Conservation (phyloP, 2,329 filamentous ascomycete genomes). For the Colletotrichum sp. region DNA sequence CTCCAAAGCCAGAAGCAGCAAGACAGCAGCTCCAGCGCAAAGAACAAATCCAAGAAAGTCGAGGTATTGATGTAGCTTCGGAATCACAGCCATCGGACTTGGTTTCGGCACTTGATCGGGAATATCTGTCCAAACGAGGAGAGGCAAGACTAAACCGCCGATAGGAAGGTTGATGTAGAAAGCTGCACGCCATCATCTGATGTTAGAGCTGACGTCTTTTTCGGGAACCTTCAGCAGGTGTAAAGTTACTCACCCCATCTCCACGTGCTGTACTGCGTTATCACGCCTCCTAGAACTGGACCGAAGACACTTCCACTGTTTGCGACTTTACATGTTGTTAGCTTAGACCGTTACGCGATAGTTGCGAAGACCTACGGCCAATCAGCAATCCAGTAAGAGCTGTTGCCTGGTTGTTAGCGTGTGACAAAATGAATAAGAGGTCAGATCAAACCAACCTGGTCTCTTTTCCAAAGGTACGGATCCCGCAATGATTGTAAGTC, state of each 20-base stretch:
- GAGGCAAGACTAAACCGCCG: conserved; percentile 34
- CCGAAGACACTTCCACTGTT: conserved; percentile 47
- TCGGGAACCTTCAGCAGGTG: not conserved
- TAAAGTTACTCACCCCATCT: conserved; percentile 39
- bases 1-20: conserved; percentile 37
- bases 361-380: not conserved
- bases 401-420: not conserved
- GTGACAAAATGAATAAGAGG: not conserved
- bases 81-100: conserved; percentile 33
- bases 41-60: conserved; percentile 24
- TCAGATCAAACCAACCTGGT: conserved; percentile 26
- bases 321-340: conserved; percentile 25
- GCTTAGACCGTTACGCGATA: not conserved
- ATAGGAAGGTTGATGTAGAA: conserved; percentile 45
- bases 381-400: not conserved
- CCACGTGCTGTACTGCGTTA: conserved; percentile 42
- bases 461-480: conserved; percentile 32
- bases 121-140: conserved; percentile 35
- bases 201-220: not conserved
- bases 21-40: conserved; percentile 33
- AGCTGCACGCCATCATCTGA: conserved; percentile 22
- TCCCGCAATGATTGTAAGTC: conserved; percentile 35
- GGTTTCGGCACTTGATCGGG: conserved; percentile 37
- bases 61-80: conserved; percentile 39
- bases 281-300: conserved; percentile 47